Conservation (phyloP, 306 rosid species). For the Geum urbanum region DNA sequence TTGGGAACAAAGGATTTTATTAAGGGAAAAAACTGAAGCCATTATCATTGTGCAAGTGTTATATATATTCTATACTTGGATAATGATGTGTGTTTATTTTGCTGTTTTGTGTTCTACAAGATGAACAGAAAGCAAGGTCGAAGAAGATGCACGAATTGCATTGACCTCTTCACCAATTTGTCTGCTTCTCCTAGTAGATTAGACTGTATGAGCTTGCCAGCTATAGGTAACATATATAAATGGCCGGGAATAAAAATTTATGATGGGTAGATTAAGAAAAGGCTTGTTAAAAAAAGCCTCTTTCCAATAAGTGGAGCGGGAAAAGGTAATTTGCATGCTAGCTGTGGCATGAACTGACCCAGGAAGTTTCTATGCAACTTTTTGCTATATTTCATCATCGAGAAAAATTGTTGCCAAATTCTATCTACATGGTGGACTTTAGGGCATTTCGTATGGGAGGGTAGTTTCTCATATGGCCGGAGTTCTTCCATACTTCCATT, state of each 20-base stretch:
- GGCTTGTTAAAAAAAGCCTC: constrained; percentile 24
- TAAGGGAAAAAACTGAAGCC: constrained; percentile 27
- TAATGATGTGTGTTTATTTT: constrained; percentile 25
- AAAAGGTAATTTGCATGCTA: constrained; percentile 33
- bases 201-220: constrained; percentile 36
- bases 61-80: constrained; percentile 30
- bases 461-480: too few species aligned
- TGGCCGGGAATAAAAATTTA: neutral
- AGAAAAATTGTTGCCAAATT: neutral
- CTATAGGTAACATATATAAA: constrained; percentile 34
- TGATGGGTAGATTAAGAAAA: constrained; percentile 13
- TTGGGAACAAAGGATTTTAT: constrained; percentile 32
- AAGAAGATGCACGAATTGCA: constrained; percentile 38
- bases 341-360: constrained; percentile 22
- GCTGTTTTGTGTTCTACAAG: constrained; percentile 21
- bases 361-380: constrained; percentile 27
- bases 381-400: constrained; percentile 5
- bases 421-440: too few species aligned
- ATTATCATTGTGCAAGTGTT: constrained; percentile 26
- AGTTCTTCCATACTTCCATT: too few species aligned
- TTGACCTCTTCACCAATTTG: constrained; percentile 47
- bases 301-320: constrained; percentile 24
- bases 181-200: constrained; percentile 28
- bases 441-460: too few species aligned
- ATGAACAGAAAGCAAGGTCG: constrained; percentile 15